Conservation (phyloP, 768 basidiomycete genomes). For the Boletellus sp. region DNA sequence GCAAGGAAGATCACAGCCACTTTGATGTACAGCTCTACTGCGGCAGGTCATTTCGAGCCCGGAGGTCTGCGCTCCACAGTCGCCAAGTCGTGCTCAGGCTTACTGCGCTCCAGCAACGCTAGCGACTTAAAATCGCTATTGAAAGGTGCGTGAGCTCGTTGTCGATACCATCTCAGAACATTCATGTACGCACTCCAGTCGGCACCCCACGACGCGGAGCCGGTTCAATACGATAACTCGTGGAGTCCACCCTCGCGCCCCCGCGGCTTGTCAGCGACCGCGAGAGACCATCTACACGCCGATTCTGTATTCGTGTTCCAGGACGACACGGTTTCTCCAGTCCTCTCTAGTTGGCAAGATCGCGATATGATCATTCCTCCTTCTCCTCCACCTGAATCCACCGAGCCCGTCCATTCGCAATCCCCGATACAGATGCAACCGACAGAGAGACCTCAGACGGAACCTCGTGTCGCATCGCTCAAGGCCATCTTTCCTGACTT, state of each 20-base stretch:
- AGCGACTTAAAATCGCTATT: constrained; percentile 1
- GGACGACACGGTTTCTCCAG: background rate
- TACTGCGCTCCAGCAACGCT: constrained; percentile 4
- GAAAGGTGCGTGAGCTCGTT: background rate
- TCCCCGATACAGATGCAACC: background rate
- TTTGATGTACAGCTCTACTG: background rate
- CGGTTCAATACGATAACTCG: constrained; percentile 2
- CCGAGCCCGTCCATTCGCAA: background rate
- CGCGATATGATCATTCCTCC: constrained; percentile 19
- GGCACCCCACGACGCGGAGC: background rate
- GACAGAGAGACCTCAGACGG: constrained; percentile 1
- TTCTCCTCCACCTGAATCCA: constrained; percentile 10
- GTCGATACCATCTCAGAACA: background rate
- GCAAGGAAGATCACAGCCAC: constrained; percentile 9
- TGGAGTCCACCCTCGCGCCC: background rate
- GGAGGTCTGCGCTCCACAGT: too few relatives aligned
- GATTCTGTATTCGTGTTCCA: background rate
- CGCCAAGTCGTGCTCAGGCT: background rate
- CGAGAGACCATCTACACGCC: background rate
- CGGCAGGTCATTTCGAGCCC: background rate
- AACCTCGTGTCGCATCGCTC: constrained; percentile 53
- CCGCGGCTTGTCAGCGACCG: background rate
- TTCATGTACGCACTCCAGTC: constrained; percentile 6
- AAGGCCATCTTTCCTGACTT: constrained; percentile 78
- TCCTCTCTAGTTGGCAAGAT: background rate